phyloP scores from a whole-genome alignment of 192 early-diverging fungal genomes.

The Coemansia sp. region DNA sequence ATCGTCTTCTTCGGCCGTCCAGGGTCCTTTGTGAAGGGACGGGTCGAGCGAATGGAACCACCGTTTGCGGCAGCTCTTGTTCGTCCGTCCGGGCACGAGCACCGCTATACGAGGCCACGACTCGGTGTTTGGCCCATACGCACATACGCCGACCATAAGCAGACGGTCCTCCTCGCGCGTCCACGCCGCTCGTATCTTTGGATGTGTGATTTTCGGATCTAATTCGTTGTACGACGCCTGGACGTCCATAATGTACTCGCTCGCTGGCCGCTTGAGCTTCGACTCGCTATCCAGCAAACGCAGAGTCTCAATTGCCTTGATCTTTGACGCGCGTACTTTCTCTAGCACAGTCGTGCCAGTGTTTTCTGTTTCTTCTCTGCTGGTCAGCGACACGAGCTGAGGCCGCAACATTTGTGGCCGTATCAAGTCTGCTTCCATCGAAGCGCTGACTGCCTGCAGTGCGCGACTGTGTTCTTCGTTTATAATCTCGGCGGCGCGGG shows the following conservation, averaged over 20 bases:
- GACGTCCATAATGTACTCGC: constrained; percentile 33
- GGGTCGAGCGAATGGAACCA: constrained; percentile 83
- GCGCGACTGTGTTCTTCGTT: background rate
- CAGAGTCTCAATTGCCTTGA: constrained; percentile 41
- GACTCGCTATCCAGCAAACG: constrained; percentile 25
- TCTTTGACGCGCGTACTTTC: constrained; percentile 39
- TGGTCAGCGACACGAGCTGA: background rate
- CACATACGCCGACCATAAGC: constrained; percentile 68
- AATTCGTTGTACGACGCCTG: constrained; percentile 39
- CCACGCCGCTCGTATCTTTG: constrained; percentile 64
- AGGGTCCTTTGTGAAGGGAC: constrained; percentile 71
- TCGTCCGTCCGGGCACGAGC: constrained; percentile 73
- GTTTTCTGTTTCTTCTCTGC: background rate
- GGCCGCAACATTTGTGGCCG: background rate
- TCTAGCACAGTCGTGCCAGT: constrained; percentile 8
- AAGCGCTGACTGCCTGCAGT: constrained; percentile 4
- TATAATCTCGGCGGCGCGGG: background rate
- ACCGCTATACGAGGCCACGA: constrained; percentile 77
- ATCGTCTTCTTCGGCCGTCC: constrained; percentile 78
- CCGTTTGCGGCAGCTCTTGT: constrained; percentile 78
- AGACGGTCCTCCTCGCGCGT: constrained; percentile 75
- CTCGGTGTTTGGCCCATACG: constrained; percentile 74
- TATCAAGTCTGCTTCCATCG: background rate
- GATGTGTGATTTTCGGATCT: constrained; percentile 27
- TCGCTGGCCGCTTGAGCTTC: constrained; percentile 19